These are phyloP conservation scores for Rhododendron mucronatum DNA, from an alignment of 148 eudicot species.

Conservation along the genomic window DNA sequence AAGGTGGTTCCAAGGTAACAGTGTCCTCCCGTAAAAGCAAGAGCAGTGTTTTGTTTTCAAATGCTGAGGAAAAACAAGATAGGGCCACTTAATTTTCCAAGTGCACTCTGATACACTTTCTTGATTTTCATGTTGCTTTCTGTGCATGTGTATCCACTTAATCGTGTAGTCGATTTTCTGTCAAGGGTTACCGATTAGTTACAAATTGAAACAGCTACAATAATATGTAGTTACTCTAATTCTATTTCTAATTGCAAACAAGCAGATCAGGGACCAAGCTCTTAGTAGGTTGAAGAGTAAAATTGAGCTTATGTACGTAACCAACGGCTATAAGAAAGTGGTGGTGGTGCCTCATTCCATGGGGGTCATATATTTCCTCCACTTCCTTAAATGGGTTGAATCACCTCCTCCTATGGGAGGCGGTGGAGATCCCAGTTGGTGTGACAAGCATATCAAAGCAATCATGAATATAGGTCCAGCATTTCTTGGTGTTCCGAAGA, in stretches of 20 bases:
- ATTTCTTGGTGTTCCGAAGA: constrained; percentile 67
- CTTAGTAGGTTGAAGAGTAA: constrained; percentile 63
- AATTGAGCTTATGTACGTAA: constrained; percentile 59
- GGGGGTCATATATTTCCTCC: constrained; percentile 64
- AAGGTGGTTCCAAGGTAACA: not conserved
- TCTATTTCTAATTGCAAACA: constrained; percentile 6
- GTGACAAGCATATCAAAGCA: constrained; percentile 60
- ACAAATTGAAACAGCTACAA: not conserved
- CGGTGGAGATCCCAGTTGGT: constrained; percentile 62
- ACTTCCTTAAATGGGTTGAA: constrained; percentile 70
- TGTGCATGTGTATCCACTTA: not conserved
- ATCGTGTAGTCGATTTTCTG: not conserved
- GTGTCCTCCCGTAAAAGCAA: not conserved
- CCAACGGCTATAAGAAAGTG: constrained; percentile 61
- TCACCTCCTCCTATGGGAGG: constrained; percentile 55
- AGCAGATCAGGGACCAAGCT: constrained; percentile 56
- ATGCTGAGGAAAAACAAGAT: not conserved
- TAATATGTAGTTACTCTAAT: not conserved
- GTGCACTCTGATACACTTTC: not conserved
- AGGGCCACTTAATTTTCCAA: not conserved
- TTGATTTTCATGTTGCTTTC: not conserved
- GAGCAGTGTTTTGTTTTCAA: not conserved
- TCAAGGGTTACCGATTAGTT: not conserved
- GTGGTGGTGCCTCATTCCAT: constrained; percentile 76
- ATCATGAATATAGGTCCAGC: constrained; percentile 59